Base-by-base conservation (phyloP, 2,329 filamentous ascomycete genomes). In the Diaporthe citri region DNA sequence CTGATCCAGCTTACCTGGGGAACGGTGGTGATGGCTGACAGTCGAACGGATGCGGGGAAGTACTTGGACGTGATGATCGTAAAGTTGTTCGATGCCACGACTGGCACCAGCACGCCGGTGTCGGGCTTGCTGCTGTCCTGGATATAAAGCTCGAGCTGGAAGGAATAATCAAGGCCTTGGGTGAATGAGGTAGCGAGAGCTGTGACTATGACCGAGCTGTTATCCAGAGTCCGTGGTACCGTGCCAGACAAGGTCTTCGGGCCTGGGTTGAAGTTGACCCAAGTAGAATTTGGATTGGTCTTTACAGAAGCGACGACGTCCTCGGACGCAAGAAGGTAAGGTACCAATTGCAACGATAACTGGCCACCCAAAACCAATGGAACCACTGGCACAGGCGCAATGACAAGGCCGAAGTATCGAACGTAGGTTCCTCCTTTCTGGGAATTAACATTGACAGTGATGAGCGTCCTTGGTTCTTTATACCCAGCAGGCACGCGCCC, bases 21-120 rank as follows among this genome's bases (percentile, higher is more conserved):
- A 20, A 41, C 41, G 12, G 51, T 57, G 10, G 20, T 46, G 20
- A 71, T n/a, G 36, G 39, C n/a, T n/a, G 67, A 31, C 36, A 71
- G 67, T 22, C 31, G n/a, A 57, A 41, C 55, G 15, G 67, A 57
- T 4, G 51, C 34, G 20, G 67, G 67, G 10, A 71, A 71, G 39
- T 71, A 71, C 17, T 71, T 52, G 2, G n/a, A 17, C 51, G 55
- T 57, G 36, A 15, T 57, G n/a, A 71, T 71, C 0, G 51, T 13
- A 31, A 71, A 71, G 36, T 31, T 46, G 25, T 71, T 71, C 17
- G 51, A 46, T 1, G 51, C 67, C 17, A 71, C 67, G 28, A 71
- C 48, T 15, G 67, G 67, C 15, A 71, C 34, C 25, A 13, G 3
- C 9, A 71, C 51, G 4, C 51, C 36, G 9, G 34, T 13, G 12